Conservation (phyloP, 225 moss, liverwort and hornwort genomes). For the Marchantia paleacea region DNA sequence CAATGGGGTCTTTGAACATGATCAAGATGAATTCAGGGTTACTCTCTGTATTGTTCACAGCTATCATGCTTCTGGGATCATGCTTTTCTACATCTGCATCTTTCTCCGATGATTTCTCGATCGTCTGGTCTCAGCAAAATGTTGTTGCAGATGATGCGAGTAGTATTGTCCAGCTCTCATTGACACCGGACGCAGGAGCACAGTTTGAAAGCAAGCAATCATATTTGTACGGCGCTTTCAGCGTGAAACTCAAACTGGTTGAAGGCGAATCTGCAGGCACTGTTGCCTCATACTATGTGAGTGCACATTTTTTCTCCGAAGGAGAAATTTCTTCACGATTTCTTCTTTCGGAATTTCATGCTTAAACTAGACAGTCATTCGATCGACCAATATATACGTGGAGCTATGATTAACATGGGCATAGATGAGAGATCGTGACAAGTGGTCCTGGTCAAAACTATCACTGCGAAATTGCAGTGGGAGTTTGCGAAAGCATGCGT, state of each 20-base stretch:
- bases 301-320: background rate
- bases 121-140: constrained; percentile 21
- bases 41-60: background rate
- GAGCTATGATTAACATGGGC: no score
- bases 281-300: constrained; percentile 39
- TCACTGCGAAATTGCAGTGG: no score
- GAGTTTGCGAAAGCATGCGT: no score
- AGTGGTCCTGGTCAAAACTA: no score
- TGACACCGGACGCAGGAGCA: constrained; percentile 21
- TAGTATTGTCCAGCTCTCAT: constrained; percentile 16
- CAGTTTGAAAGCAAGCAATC: constrained; percentile 22
- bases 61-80: background rate
- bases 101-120: constrained; percentile 25
- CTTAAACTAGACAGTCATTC: no score
- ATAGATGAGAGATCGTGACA: no score
- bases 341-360: no score
- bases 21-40: background rate
- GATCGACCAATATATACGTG: no score
- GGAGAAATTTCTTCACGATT: no score
- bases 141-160: constrained; percentile 22
- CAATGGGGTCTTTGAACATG: background rate
- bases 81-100: background rate
- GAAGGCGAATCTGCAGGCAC: constrained; percentile 39
- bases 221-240: constrained; percentile 34
- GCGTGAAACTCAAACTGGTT: constrained; percentile 28